These are phyloP conservation scores for Gomphus bonarii DNA, from an alignment of 1,284 basidiomycete genomes.

Conservation along the genomic window DNA sequence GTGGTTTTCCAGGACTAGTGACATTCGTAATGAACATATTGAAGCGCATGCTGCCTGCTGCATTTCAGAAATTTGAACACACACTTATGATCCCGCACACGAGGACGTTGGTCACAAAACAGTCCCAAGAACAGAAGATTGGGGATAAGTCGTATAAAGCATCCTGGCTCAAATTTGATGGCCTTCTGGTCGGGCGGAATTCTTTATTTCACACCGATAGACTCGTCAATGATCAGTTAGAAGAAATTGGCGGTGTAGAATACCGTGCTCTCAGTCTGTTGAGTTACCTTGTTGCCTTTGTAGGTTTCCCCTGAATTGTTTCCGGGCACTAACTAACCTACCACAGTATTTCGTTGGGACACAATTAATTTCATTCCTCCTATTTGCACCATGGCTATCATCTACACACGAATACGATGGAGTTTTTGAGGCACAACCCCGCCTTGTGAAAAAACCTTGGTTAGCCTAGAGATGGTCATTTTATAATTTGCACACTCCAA, in stretches of 20 bases:
- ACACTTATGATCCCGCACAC: slow-evolving; percentile 25
- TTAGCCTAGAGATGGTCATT: slow-evolving; percentile 18
- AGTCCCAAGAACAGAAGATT: slow-evolving; percentile 3
- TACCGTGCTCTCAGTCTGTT: slow-evolving; percentile 52
- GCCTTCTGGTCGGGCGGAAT: slow-evolving; percentile 13
- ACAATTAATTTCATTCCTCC: slow-evolving; percentile 48
- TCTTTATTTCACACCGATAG: slow-evolving; percentile 13
- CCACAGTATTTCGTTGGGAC: slow-evolving; percentile 38
- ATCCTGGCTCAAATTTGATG: slow-evolving; percentile 11
- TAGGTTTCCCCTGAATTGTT: background rate
- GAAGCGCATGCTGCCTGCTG: slow-evolving; percentile 25
- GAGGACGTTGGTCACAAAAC: background rate
- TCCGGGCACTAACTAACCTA: background rate
- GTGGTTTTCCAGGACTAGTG: slow-evolving; percentile 38
- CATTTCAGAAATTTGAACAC: slow-evolving; percentile 28
- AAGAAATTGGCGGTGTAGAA: slow-evolving; percentile 77
- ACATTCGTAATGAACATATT: slow-evolving; percentile 16
- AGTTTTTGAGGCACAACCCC: slow-evolving; percentile 35
- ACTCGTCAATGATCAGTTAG: slow-evolving; percentile 49
- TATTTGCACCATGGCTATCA: slow-evolving; percentile 44
- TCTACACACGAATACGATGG: slow-evolving; percentile 31
- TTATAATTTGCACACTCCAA: slow-evolving; percentile 34
- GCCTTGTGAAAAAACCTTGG: slow-evolving; percentile 40
- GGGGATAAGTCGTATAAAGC: slow-evolving; percentile 14
- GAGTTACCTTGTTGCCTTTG: slow-evolving; percentile 18